Evolutionary conservation across 1,284 basidiomycete species (phyloP).

Genomic region (Inonotus obliquus): DNA sequence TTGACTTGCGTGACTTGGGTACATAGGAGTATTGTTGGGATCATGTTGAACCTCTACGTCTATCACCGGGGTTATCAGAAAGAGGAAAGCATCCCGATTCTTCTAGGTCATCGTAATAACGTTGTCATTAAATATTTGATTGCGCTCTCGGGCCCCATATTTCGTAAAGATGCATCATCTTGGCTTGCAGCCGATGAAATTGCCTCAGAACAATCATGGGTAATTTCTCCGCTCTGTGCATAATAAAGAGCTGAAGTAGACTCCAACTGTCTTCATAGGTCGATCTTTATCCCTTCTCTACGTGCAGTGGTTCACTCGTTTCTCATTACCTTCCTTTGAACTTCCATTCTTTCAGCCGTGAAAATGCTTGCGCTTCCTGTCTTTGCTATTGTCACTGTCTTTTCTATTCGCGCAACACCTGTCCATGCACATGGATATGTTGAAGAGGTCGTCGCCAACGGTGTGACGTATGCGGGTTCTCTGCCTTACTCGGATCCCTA

Average conservation of each 20-base stretch:
- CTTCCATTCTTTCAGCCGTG: background rate
- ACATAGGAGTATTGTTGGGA: too few species aligned
- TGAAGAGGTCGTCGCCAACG: slow-evolving; percentile 30
- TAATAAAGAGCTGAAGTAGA: background rate
- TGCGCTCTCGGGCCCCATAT: too few species aligned
- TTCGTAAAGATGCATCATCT: too few species aligned
- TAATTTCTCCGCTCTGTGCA: too few species aligned
- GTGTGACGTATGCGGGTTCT: slow-evolving; percentile 32
- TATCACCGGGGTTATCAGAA: too few species aligned
- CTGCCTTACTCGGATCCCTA: slow-evolving; percentile 37
- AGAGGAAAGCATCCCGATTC: too few species aligned
- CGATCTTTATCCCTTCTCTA: background rate
- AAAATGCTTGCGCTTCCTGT: background rate
- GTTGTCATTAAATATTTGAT: too few species aligned
- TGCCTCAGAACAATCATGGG: too few species aligned
- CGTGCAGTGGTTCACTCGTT: background rate
- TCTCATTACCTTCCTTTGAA: background rate
- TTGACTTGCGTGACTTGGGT: too few species aligned
- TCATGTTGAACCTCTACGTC: too few species aligned
- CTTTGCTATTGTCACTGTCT: background rate
- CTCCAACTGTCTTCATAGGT: background rate
- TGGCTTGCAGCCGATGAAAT: too few species aligned
- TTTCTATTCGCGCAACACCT: background rate
- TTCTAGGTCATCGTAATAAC: too few species aligned
- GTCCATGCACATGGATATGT: slow-evolving; percentile 33